Conservation (phyloP, 2,329 filamentous ascomycete genomes). For the Neopestalotiopsis clavispora region DNA sequence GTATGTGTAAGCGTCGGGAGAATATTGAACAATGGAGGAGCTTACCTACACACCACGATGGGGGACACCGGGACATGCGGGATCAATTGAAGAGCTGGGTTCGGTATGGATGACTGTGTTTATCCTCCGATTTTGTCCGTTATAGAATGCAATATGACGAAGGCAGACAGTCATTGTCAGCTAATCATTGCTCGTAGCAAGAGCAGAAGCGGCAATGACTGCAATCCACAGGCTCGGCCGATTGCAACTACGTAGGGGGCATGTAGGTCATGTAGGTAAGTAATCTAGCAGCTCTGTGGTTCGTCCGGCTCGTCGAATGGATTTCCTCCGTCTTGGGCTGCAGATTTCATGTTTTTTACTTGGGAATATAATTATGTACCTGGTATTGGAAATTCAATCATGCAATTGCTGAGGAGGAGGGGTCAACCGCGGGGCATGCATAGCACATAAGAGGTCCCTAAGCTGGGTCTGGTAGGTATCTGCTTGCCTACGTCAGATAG, state of each 20-base stretch:
- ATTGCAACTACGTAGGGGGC: not conserved
- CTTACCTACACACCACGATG: not conserved
- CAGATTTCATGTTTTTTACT: not conserved
- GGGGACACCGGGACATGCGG: not conserved
- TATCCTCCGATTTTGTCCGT: not conserved
- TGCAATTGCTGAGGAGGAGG: not conserved
- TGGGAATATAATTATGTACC: not conserved
- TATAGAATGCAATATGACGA: not conserved
- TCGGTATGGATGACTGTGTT: not conserved
- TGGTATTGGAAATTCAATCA: not conserved
- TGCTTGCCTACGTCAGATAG: not conserved
- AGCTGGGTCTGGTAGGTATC: not conserved
- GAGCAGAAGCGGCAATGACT: not conserved
- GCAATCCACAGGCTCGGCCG: not conserved
- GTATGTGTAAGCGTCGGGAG: not conserved
- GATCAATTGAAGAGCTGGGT: not conserved
- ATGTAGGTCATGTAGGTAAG: not conserved
- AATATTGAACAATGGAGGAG: not conserved
- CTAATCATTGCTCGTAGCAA: not conserved
- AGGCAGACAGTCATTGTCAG: not conserved
- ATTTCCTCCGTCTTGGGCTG: conserved; percentile 1
- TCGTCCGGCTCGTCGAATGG: not conserved
- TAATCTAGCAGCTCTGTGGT: not conserved
- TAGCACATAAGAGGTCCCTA: not conserved
- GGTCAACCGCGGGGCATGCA: not conserved